phyloP scores from a whole-genome alignment of 306 rosid species.

The Vigna hirtella region DNA sequence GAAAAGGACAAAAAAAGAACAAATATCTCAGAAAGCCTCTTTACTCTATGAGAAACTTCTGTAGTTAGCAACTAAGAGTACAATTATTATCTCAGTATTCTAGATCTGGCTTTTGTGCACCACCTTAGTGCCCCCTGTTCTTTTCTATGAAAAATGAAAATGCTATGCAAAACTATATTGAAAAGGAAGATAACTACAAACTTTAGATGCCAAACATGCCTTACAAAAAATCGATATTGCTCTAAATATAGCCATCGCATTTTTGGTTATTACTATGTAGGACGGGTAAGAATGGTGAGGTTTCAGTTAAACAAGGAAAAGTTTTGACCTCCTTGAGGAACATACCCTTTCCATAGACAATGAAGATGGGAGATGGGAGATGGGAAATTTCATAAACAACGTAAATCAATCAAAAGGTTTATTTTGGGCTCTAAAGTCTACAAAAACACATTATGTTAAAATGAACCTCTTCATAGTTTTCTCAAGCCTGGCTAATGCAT shows the following conservation, averaged over 20 bases:
- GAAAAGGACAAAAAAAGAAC: constrained; percentile 21
- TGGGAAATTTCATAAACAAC: constrained; percentile 3
- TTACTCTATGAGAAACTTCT: background rate
- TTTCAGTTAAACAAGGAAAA: constrained; percentile 38
- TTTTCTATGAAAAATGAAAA: constrained; percentile 14
- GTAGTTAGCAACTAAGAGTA: background rate
- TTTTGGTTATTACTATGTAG: constrained; percentile 6
- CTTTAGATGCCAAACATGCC: constrained; percentile 16
- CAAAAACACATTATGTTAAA: constrained; percentile 2
- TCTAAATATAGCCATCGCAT: constrained; percentile 13
- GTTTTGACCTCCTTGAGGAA: constrained; percentile 19
- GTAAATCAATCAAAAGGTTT: constrained; percentile 31
- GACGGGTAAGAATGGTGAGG: constrained; percentile 13
- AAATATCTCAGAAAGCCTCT: constrained; percentile 1
- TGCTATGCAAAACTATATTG: background rate
- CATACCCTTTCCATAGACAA: constrained; percentile 17
- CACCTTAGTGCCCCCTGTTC: background rate
- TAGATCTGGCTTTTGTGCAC: constrained; percentile 18
- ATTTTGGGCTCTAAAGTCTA: constrained; percentile 34
- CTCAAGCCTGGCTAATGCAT: constrained; percentile 13
- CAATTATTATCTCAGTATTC: constrained; percentile 11
- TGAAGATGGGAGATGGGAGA: constrained; percentile 19
- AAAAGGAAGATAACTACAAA: constrained; percentile 17
- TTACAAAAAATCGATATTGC: background rate
- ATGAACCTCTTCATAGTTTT: constrained; percentile 3